Conservation (phyloP, 2,329 filamentous ascomycete species). For the Paecilomyces sp. region DNA sequence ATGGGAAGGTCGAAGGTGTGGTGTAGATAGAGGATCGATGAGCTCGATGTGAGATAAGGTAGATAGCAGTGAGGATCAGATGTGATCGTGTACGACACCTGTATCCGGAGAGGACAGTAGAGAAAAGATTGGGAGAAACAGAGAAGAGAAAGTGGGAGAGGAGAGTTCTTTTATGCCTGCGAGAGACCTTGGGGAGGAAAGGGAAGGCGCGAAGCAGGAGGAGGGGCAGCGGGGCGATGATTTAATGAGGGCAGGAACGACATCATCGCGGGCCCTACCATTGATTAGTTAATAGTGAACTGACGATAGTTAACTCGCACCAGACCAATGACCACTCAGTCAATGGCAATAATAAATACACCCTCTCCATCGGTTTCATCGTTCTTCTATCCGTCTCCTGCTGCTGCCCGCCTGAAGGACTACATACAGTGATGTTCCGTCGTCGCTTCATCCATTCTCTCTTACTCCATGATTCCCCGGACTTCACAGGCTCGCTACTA, state of each 20-base stretch:
- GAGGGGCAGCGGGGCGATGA: background rate
- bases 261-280: background rate
- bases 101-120: constrained; percentile 3
- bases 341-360: no score
- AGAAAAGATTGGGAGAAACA: constrained; percentile 8
- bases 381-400: background rate
- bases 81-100: background rate
- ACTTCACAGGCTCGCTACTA: background rate
- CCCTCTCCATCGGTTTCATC: background rate
- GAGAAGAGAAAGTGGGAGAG: constrained; percentile 8
- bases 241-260: background rate
- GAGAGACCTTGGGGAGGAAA: background rate
- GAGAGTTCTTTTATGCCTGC: constrained; percentile 2
- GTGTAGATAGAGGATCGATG: background rate
- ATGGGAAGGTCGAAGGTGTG: background rate
- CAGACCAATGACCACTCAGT: no score
- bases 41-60: background rate
- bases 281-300: no score
- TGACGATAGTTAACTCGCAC: no score
- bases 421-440: background rate
- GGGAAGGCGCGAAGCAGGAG: constrained; percentile 1
- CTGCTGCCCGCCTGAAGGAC: background rate
- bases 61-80: background rate
- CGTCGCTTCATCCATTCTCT: background rate
- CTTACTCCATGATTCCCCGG: background rate